These are phyloP conservation scores for Colletotrichum caudatum DNA, from an alignment of 2,329 filamentous ascomycete species.

Conservation along the genomic window DNA sequence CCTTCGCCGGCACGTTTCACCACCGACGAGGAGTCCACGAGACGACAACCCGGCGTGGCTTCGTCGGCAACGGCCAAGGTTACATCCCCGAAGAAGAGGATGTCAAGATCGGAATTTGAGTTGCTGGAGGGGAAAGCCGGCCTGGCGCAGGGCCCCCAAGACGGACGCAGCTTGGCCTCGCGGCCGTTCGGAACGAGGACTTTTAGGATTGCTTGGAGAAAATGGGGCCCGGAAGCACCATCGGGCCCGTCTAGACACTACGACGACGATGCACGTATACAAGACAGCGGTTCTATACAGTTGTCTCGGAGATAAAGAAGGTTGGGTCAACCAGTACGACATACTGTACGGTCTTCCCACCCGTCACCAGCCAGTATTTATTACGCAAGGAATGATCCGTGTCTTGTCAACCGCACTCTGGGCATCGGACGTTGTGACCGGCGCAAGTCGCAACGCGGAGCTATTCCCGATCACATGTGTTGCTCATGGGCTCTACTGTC, in stretches of 20 bases:
- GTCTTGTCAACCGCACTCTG: not conserved
- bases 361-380: not conserved
- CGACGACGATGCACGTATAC: too few relatives aligned
- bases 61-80: not conserved
- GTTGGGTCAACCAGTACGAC: not conserved
- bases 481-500: not conserved
- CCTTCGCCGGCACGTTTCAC: conserved; percentile 23
- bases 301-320: not conserved
- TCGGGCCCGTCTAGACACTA: not conserved
- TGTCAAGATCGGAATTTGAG: conserved; percentile 16
- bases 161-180: not conserved
- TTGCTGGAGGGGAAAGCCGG: conserved; percentile 13
- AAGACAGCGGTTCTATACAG: not conserved
- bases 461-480: not conserved
- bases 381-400: not conserved
- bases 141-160: too few relatives aligned
- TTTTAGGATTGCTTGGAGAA: not conserved
- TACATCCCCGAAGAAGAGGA: not conserved
- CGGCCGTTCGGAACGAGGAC: not conserved
- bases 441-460: not conserved
- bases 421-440: not conserved
- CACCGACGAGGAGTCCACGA: conserved; percentile 32
- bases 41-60: conserved; percentile 14
- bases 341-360: too few relatives aligned
- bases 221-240: not conserved